These are phyloP conservation scores for Zhuliangozyma blackwelliae DNA, from an alignment of 1,139 yeast genomes.

Conservation along the genomic window DNA sequence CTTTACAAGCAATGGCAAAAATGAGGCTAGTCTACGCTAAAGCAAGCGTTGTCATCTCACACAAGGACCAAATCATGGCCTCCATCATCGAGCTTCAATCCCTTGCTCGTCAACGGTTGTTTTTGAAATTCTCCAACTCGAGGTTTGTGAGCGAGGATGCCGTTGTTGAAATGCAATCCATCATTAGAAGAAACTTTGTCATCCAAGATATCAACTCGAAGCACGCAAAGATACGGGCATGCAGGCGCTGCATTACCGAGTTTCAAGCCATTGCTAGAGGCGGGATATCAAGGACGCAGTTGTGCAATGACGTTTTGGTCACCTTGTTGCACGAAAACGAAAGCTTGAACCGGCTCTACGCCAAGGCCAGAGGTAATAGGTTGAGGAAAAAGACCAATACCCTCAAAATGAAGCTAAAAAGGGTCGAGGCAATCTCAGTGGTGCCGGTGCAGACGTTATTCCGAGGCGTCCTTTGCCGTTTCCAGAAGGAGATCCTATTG, in stretches of 20 bases:
- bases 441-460: slow-evolving; percentile 31
- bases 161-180: slow-evolving; percentile 28
- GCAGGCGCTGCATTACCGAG: slow-evolving; percentile 19
- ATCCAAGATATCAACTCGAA: slow-evolving; percentile 19
- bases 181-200: slow-evolving; percentile 26
- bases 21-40: slow-evolving; percentile 20
- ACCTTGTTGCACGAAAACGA: slow-evolving; percentile 39
- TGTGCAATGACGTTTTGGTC: slow-evolving; percentile 43
- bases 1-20: slow-evolving; percentile 29
- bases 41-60: slow-evolving; percentile 19
- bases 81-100: slow-evolving; percentile 30
- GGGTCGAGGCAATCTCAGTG: slow-evolving; percentile 19
- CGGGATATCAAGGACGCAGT: slow-evolving; percentile 40
- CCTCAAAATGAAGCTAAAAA: slow-evolving; percentile 20
- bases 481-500: slow-evolving; percentile 41
- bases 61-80: slow-evolving; percentile 22
- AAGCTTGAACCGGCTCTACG: slow-evolving; percentile 34
- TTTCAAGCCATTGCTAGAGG: slow-evolving; percentile 56
- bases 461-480: slow-evolving; percentile 50
- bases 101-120: slow-evolving; percentile 25
- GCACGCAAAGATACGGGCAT: slow-evolving; percentile 14
- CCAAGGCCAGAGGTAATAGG: slow-evolving; percentile 42
- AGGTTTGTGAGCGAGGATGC: slow-evolving; percentile 13
- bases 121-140: slow-evolving; percentile 16
- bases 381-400: slow-evolving; percentile 25